A percentile compares a stretch with the other conserved stretches of the same genome.
Evolutionary conservation across 495 filamentous ascomycete species (phyloP).

Genomic region (Neurospora tetrasperma): DNA sequence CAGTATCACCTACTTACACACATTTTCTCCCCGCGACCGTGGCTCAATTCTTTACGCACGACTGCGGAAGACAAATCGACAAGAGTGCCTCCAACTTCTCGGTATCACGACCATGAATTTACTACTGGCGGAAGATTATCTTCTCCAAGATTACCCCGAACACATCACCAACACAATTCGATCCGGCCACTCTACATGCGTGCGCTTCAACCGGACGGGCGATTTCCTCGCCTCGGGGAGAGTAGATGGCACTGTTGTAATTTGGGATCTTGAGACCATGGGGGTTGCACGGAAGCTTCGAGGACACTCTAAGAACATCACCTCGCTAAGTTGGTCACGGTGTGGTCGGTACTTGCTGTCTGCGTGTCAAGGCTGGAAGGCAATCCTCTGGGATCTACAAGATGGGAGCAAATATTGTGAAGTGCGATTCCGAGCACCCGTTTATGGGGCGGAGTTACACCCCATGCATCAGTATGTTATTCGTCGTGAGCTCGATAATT

Average conservation of each 20-base stretch:
- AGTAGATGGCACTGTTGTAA: slow-evolving; percentile 85
- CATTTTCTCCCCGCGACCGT: background rate
- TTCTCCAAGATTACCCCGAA: slow-evolving; percentile 93
- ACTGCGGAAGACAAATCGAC: slow-evolving; percentile 3
- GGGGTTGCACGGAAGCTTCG: slow-evolving; percentile 86
- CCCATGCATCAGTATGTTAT: slow-evolving; percentile 72
- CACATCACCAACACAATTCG: slow-evolving; percentile 75
- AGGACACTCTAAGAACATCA: slow-evolving; percentile 83
- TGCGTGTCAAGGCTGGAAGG: slow-evolving; percentile 91
- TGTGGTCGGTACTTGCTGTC: slow-evolving; percentile 90
- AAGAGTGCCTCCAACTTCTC: background rate
- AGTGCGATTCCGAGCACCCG: slow-evolving; percentile 79
- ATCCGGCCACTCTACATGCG: slow-evolving; percentile 50
- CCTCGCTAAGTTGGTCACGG: slow-evolving; percentile 87
- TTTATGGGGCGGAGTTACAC: slow-evolving; percentile 91
- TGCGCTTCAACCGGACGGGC: slow-evolving; percentile 89
- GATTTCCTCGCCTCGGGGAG: slow-evolving; percentile 90
- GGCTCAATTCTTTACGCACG: slow-evolving; percentile 1
- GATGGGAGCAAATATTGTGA: slow-evolving; percentile 47
- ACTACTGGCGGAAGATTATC: slow-evolving; percentile 45
- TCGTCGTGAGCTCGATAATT: background rate
- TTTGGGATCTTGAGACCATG: slow-evolving; percentile 96
- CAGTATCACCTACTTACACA: background rate
- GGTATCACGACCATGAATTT: slow-evolving; percentile 33
- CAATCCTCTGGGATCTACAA: slow-evolving; percentile 85